phyloP scores from a whole-genome alignment of 495 filamentous ascomycete genomes.

The Penicillium canariense region DNA sequence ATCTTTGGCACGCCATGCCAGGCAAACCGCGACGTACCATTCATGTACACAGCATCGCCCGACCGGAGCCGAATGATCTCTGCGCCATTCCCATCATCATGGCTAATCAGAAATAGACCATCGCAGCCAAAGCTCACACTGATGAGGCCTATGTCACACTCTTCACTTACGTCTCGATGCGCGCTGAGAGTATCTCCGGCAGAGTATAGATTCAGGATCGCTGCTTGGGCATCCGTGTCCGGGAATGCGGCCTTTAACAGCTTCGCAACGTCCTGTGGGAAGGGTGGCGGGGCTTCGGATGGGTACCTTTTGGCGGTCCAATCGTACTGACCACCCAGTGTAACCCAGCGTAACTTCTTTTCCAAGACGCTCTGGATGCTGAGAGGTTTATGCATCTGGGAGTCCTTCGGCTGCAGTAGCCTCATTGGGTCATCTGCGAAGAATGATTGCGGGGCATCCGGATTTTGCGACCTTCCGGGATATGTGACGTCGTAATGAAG shows the following conservation, averaged over 20 bases:
- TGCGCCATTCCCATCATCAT: constrained; percentile 43
- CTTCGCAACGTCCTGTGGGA: constrained; percentile 67
- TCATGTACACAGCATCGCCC: constrained; percentile 83
- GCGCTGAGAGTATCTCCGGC: constrained; percentile 84
- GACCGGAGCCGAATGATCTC: constrained; percentile 68
- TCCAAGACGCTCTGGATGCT: constrained; percentile 62
- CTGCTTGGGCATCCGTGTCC: constrained; percentile 72
- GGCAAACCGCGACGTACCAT: constrained; percentile 71
- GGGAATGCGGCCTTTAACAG: constrained; percentile 68
- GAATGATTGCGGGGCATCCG: constrained; percentile 41
- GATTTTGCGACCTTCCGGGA: constrained; percentile 31
- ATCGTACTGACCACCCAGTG: constrained; percentile 90
- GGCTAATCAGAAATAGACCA: constrained; percentile 63
- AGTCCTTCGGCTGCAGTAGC: constrained; percentile 59
- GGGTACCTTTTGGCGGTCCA: constrained; percentile 87
- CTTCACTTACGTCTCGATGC: constrained; percentile 88
- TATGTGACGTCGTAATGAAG: constrained; percentile 78
- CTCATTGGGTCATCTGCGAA: constrained; percentile 43
- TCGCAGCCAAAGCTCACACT: constrained; percentile 89
- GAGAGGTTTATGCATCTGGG: constrained; percentile 65
- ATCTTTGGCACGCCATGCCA: constrained; percentile 94
- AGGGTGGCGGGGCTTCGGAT: constrained; percentile 57
- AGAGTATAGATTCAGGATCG: constrained; percentile 88
- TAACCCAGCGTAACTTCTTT: constrained; percentile 86
- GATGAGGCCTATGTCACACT: constrained; percentile 68